These are phyloP conservation scores for Aspergillus sp. DNA, from an alignment of 2,329 filamentous ascomycete species.

Conservation along the genomic window DNA sequence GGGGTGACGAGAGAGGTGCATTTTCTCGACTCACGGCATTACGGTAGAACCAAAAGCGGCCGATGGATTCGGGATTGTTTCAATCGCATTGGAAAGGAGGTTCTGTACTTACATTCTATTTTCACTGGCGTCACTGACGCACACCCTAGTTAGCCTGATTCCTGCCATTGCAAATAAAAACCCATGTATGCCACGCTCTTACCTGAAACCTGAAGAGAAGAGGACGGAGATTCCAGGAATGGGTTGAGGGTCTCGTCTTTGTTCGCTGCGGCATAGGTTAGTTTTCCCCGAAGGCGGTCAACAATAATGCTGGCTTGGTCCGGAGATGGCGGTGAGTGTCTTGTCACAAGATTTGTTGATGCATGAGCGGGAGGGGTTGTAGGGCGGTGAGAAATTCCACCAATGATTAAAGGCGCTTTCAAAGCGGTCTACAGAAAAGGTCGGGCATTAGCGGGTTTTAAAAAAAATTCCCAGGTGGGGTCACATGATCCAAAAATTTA, in stretches of 20 bases:
- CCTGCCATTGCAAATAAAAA: too few species aligned
- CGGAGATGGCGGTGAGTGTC: background rate
- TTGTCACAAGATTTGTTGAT: background rate
- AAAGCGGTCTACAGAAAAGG: background rate
- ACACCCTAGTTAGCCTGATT: too few species aligned
- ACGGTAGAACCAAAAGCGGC: background rate
- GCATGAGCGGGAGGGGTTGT: background rate
- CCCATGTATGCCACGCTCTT: too few species aligned
- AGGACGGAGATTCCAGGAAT: too few species aligned
- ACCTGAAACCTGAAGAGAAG: too few species aligned
- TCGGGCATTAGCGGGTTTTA: background rate
- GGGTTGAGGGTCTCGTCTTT: too few species aligned
- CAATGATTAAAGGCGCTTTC: background rate
- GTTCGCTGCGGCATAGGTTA: too few species aligned
- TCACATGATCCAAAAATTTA: conserved; percentile 38
- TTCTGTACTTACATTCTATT: too few species aligned
- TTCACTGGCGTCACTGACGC: too few species aligned
- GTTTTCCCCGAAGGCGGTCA: background rate
- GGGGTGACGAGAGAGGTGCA: too few species aligned
- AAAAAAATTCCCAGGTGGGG: conserved; percentile 27
- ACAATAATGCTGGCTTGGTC: background rate
- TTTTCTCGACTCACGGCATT: background rate
- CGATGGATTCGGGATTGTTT: background rate
- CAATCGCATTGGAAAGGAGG: too few species aligned
- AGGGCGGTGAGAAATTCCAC: background rate